Conservation (phyloP, 2,329 filamentous ascomycete species). For the Colletotrichum australisinense region DNA sequence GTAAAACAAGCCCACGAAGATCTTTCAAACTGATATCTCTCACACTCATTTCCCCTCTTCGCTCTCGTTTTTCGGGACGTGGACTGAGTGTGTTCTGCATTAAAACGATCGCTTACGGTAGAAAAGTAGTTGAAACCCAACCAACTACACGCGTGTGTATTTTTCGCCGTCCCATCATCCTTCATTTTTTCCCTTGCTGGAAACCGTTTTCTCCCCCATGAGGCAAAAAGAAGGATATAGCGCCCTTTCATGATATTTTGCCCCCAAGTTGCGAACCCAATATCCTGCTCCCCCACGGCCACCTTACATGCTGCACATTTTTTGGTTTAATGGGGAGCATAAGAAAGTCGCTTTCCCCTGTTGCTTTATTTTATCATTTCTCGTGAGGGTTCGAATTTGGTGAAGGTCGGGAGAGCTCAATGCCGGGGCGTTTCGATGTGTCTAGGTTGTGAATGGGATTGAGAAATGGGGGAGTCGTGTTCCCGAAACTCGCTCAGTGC, state of each 20-base stretch:
- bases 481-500: constrained; percentile 13
- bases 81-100: constrained; percentile 15
- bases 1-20: background rate
- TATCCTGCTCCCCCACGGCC: constrained; percentile 6
- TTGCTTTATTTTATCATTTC: constrained; percentile 25
- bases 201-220: background rate
- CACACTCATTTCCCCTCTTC: constrained; percentile 4
- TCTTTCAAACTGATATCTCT: background rate
- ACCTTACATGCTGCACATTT: constrained; percentile 31
- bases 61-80: background rate
- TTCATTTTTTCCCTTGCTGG: constrained; percentile 7
- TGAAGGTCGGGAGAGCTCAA: constrained; percentile 10
- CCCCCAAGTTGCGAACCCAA: constrained; percentile 12
- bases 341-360: constrained; percentile 2
- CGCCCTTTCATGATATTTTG: constrained; percentile 21
- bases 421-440: constrained; percentile 20
- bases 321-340: constrained; percentile 15
- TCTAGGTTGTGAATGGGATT: constrained; percentile 28
- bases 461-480: background rate
- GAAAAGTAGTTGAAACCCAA: constrained; percentile 27
- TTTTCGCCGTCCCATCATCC: constrained; percentile 23
- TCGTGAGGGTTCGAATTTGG: constrained; percentile 30
- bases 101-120: constrained; percentile 34
- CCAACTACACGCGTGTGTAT: constrained; percentile 26
- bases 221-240: constrained; percentile 18